Base-by-base conservation (phyloP, 2,329 filamentous ascomycete species). In the Fusarium sublunatum region DNA sequence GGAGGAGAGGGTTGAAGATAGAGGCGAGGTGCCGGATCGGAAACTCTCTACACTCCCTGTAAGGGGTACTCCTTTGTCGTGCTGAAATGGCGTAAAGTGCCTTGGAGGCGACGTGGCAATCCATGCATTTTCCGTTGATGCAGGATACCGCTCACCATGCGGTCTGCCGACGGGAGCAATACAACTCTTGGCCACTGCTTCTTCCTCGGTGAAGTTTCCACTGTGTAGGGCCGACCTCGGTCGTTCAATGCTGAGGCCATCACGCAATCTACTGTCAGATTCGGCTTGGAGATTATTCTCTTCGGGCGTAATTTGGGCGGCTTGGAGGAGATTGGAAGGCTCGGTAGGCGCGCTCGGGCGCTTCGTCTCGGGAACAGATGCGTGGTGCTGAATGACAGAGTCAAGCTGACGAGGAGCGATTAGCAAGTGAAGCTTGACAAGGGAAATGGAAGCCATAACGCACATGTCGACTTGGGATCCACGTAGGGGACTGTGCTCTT, bases 221-320 rank as follows among this genome's bases (percentile, higher is more conserved):
- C 84, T 87, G 66, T 91, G 88, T 10, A 90, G 78, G 41, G 88
- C 88, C 29, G 94, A 98, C 51, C 91, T 83, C 42, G 94, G 94
- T 48, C 93, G 86, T 74, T 93, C 89, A 61, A 96, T 94, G 63
- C 87, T 85, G 63, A 86, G 72, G 6, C 87, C 85, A 55, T 86
- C 81, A 58, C 80, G 79, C 41, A 85, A 67, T 59, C 80, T 79
- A 55, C 81, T 77, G 41, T 79, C 76, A 7, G 67, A 56, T 19
- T 69, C 58, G 31, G 58, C 10, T 2, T 53, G 50, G 0, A 29
- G 6, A 26, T 68, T 58, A 13, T 66, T 60, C 38, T 72, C 70
- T 34, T 68, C 69, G 39, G 82, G 81, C 2, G 80, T 81, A 57
- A 84, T 81, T 41, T 79, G 77, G 8, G 78, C 78, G 4, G 83